phyloP scores from a whole-genome alignment of 2,329 filamentous ascomycete species.

The Lasiodiplodia hormozganensis region DNA sequence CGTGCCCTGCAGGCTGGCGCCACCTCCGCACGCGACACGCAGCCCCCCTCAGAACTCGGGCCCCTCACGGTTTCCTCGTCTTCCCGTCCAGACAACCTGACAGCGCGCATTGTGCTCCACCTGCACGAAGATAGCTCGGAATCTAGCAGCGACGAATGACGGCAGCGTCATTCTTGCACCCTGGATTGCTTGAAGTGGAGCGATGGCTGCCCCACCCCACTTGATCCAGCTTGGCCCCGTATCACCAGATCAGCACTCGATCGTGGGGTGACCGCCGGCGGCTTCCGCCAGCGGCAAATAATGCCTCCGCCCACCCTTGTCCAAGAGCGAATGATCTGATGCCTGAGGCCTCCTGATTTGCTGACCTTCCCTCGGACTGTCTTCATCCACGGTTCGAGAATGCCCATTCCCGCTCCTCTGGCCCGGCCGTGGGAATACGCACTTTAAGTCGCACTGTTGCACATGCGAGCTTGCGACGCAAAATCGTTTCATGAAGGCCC shows the following conservation, averaged over 20 bases:
- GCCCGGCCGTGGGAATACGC: neutral
- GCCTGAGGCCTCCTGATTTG: neutral
- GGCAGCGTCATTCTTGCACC: neutral
- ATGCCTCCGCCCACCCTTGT: neutral
- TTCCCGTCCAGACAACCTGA: neutral
- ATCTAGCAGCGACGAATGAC: neutral
- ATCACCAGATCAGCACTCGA: conserved; percentile 25
- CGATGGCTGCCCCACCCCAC: conserved; percentile 15
- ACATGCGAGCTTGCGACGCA: neutral
- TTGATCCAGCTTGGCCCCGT: neutral
- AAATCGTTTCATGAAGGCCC: neutral
- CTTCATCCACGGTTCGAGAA: neutral
- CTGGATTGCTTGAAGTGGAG: neutral
- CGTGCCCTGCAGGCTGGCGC: conserved; percentile 2
- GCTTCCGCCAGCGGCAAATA: conserved; percentile 21
- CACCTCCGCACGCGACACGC: conserved; percentile 23
- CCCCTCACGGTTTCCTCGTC: neutral
- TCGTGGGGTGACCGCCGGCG: conserved; percentile 24
- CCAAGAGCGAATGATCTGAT: neutral
- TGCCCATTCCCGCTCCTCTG: neutral
- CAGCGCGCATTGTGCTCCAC: conserved; percentile 2
- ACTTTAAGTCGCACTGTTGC: too few relatives aligned
- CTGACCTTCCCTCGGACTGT: neutral
- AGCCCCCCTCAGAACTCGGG: conserved; percentile 1
- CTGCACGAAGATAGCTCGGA: conserved; percentile 10